Percentiles rank a stretch among this genome's conserved stretches.
Conservation (phyloP, 1,284 basidiomycete species). For the Wallemia mellicola region DNA sequence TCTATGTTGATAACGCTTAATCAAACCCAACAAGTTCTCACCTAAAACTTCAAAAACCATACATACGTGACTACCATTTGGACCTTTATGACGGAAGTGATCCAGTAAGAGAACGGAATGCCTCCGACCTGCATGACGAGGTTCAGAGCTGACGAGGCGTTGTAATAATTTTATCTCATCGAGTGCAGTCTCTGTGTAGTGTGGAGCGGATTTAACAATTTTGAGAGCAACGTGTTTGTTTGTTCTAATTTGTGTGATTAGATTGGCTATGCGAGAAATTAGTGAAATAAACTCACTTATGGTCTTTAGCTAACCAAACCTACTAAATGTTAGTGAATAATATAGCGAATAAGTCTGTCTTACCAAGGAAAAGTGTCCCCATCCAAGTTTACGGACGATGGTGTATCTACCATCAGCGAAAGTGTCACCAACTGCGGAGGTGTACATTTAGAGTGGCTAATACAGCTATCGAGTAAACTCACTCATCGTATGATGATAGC, state of each 20-base stretch:
- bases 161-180: conserved; percentile 97
- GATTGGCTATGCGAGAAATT: conserved; percentile 1
- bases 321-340: too few species aligned
- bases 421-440: conserved; percentile 38
- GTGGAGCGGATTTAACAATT: conserved; percentile 85
- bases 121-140: conserved; percentile 37
- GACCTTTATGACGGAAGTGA: conserved; percentile 84
- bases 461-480: conserved; percentile 31
- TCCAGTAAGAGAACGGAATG: conserved; percentile 89
- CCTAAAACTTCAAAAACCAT: conserved; percentile 99
- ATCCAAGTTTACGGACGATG: conserved; percentile 84
- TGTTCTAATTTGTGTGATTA: conserved; percentile 25
- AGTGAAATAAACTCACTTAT: conserved; percentile 29
- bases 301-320: conserved; percentile 68
- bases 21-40: conserved; percentile 87
- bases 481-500: conserved; percentile 25
- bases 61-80: conserved; percentile 90
- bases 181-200: conserved; percentile 90
- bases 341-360: too few species aligned
- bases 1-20: conserved; percentile 78
- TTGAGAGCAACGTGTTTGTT: conserved; percentile 93
- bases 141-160: conserved; percentile 59
- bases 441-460: conserved; percentile 31
- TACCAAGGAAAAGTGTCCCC: conserved; percentile 59
- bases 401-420: conserved; percentile 68